A percentile compares a stretch with the other conserved stretches of the same genome.
phyloP scores from a whole-genome alignment of 2,329 filamentous ascomycete genomes.

The Emmonsiellopsis sp. region DNA sequence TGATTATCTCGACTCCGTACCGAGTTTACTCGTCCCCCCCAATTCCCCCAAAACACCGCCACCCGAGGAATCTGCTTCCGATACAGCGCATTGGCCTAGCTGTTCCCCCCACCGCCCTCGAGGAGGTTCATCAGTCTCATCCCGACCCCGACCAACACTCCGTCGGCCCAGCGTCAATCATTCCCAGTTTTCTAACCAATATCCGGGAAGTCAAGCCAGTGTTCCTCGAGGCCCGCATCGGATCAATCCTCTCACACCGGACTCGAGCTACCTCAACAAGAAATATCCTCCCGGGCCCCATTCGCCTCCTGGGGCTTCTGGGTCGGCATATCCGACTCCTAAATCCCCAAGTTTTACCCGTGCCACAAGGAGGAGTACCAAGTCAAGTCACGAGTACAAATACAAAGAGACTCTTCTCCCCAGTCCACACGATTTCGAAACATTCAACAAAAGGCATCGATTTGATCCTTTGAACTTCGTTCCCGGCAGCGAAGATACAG shows the following conservation, averaged over 20 bases:
- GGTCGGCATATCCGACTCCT: no score
- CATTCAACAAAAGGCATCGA: slow-evolving; percentile 4
- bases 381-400: not conserved
- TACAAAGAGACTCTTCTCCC: not conserved
- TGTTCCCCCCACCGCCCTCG: not conserved
- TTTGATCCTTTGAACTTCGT: slow-evolving; percentile 13
- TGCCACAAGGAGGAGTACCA: not conserved
- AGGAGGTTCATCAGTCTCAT: not conserved
- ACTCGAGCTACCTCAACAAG: no score
- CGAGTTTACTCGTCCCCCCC: not conserved
- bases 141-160: not conserved
- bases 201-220: not conserved
- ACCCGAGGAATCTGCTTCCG: not conserved
- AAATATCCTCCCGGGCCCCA: no score
- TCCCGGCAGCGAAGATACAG: slow-evolving; percentile 5
- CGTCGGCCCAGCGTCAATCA: not conserved
- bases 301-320: no score
- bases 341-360: no score
- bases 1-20: not conserved
- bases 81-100: not conserved
- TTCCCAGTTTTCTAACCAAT: not conserved
- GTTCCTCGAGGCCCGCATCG: not conserved
- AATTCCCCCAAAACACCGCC: not conserved
- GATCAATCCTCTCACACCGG: not conserved
- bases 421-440: slow-evolving; percentile 12